Conservation (phyloP, 1,284 basidiomycete genomes). For the Cutaneotrichosporon cyanovorans region DNA sequence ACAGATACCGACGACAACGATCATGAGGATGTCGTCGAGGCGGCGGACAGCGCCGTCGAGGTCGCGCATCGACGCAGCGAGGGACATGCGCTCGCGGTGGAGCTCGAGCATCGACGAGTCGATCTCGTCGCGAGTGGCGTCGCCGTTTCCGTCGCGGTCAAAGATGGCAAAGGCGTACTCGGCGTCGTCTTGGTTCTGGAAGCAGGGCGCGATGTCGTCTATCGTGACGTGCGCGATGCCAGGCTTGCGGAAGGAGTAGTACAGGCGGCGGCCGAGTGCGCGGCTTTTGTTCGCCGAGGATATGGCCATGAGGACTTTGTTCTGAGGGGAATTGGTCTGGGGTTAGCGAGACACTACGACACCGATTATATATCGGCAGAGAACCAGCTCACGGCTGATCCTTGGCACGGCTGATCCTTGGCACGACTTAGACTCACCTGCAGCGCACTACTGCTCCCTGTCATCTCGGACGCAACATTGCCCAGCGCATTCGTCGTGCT, state of each 20-base stretch:
- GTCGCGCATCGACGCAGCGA: slow-evolving; percentile 83
- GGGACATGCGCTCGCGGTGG: slow-evolving; percentile 74
- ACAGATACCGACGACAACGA: slow-evolving; percentile 55
- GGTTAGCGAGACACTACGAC: too few species aligned
- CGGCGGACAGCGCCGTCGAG: slow-evolving; percentile 80
- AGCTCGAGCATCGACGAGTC: slow-evolving; percentile 72
- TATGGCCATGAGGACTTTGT: slow-evolving; percentile 71
- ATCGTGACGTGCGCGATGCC: slow-evolving; percentile 57
- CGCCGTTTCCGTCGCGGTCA: slow-evolving; percentile 76
- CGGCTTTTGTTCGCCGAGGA: slow-evolving; percentile 74
- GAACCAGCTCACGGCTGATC: too few species aligned
- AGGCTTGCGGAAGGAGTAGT: slow-evolving; percentile 72
- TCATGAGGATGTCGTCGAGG: slow-evolving; percentile 48
- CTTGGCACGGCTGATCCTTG: too few species aligned
- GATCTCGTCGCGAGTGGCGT: slow-evolving; percentile 64
- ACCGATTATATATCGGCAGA: too few species aligned
- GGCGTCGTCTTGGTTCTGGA: slow-evolving; percentile 61
- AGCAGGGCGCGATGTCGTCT: slow-evolving; percentile 66
- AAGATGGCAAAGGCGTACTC: slow-evolving; percentile 63
- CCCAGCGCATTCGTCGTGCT: slow-evolving; percentile 74
- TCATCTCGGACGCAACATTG: slow-evolving; percentile 53
- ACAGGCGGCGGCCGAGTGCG: slow-evolving; percentile 72
- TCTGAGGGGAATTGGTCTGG: slow-evolving; percentile 78
- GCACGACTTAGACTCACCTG: background rate
- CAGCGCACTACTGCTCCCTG: slow-evolving; percentile 61